Conservation (phyloP, 2,329 filamentous ascomycete genomes). For the Alternaria tenuissima region DNA sequence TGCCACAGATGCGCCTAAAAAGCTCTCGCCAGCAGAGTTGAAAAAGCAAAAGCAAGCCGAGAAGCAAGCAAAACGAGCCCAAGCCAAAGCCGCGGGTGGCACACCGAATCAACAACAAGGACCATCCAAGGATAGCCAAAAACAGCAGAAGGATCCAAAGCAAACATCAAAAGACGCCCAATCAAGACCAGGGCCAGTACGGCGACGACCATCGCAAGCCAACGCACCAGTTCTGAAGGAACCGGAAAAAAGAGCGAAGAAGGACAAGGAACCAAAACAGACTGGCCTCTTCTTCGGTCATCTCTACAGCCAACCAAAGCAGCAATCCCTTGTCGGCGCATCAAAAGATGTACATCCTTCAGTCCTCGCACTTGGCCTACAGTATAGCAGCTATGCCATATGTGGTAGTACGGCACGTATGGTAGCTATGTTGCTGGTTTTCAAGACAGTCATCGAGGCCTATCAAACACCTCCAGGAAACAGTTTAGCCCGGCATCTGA, state of each 20-base stretch:
- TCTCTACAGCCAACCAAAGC: conserved; percentile 78
- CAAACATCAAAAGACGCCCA: conserved; percentile 45
- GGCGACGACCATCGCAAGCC: conserved; percentile 43
- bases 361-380: conserved; percentile 83
- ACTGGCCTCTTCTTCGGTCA: conserved; percentile 72
- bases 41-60: conserved; percentile 92
- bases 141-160: conserved; percentile 48
- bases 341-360: conserved; percentile 83
- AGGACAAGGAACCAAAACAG: conserved; percentile 59
- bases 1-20: conserved; percentile 51
- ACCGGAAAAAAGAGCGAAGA: conserved; percentile 45
- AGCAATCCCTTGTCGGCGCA: conserved; percentile 65
- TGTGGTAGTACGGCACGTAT: conserved; percentile 89
- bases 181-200: conserved; percentile 42
- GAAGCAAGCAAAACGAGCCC: conserved; percentile 84
- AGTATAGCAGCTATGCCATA: conserved; percentile 88
- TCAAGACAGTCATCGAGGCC: conserved; percentile 91
- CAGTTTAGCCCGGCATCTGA: conserved; percentile 88
- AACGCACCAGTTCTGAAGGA: conserved; percentile 41
- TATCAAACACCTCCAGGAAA: conserved; percentile 88
- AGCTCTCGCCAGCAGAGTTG: conserved; percentile 77
- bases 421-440: conserved; percentile 85
- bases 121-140: conserved; percentile 40
- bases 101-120: conserved; percentile 49
- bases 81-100: conserved; percentile 62